These are phyloP conservation scores for Eutrema yunnanense DNA, from an alignment of 345 rosid species.

Conservation along the genomic window DNA sequence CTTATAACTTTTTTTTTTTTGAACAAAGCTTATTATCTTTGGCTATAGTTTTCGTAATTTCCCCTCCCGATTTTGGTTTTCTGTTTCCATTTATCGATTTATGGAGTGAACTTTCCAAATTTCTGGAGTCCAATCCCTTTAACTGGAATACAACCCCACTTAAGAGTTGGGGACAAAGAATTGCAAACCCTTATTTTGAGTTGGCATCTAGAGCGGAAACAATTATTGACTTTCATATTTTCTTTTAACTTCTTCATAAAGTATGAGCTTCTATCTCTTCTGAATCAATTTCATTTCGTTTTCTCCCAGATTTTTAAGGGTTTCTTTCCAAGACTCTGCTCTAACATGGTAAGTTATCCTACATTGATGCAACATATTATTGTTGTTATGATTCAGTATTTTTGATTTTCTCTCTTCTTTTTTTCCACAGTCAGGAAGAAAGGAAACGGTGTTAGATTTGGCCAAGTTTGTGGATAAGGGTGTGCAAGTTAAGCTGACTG, in stretches of 20 bases:
- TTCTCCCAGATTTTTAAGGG: neutral
- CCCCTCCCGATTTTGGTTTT: neutral
- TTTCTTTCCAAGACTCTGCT: neutral
- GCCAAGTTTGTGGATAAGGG: slow-evolving; percentile 98
- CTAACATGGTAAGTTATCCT: slow-evolving; percentile 11
- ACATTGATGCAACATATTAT: neutral
- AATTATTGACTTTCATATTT: no score
- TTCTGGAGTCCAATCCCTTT: neutral
- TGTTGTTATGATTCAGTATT: neutral
- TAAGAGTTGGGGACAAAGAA: neutral
- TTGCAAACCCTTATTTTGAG: no score
- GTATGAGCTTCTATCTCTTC: no score
- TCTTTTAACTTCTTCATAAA: no score
- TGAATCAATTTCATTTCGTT: neutral
- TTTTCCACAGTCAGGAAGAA: slow-evolving; percentile 68
- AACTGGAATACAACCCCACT: no score
- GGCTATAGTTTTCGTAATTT: no score
- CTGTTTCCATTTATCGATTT: neutral
- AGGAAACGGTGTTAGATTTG: slow-evolving; percentile 94
- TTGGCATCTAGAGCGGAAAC: no score
- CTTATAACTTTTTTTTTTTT: no score
- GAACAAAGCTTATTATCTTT: no score
- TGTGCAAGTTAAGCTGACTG: slow-evolving; percentile 94
- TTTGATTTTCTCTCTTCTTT: neutral
- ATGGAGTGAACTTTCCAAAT: neutral